Evolutionary conservation across 257 asterid species (phyloP).

Genomic region (Solanum piurae): DNA sequence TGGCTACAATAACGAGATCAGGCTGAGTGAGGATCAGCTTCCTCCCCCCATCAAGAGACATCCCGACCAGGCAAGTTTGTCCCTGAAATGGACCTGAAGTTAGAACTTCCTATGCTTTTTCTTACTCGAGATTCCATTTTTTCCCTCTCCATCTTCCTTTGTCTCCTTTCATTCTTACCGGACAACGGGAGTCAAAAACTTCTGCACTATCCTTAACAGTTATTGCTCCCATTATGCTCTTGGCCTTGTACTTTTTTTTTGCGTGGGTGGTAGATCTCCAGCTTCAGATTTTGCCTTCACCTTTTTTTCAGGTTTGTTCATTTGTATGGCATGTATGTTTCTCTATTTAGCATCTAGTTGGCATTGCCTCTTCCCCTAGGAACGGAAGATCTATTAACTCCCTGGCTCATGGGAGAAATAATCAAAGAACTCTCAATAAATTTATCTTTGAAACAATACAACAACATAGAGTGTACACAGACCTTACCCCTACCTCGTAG

Average conservation of each 20-base stretch:
- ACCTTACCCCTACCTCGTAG: not conserved
- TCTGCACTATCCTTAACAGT: not conserved
- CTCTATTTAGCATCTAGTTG: not conserved
- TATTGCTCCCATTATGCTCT: not conserved
- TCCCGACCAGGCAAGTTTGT: slow-evolving; percentile 70
- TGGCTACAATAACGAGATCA: slow-evolving; percentile 91
- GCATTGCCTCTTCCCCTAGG: not conserved
- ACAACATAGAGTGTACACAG: not conserved
- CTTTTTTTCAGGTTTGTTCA: not conserved
- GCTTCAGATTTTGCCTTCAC: not conserved
- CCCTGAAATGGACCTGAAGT: not conserved
- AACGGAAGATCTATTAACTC: not conserved
- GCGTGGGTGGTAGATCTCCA: not conserved
- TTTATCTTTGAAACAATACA: not conserved
- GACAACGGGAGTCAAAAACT: not conserved
- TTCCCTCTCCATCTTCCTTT: not conserved
- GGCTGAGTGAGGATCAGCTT: slow-evolving; percentile 78
- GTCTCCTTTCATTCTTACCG: not conserved
- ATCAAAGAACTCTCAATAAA: not conserved
- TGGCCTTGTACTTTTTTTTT: not conserved
- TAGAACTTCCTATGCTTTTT: not conserved
- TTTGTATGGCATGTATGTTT: not conserved
- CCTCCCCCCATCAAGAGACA: slow-evolving; percentile 70
- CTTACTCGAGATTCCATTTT: not conserved
- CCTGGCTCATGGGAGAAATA: not conserved